phyloP scores from a whole-genome alignment of 352 stramenopile species.

The Globisporangium sylvaticum region DNA sequence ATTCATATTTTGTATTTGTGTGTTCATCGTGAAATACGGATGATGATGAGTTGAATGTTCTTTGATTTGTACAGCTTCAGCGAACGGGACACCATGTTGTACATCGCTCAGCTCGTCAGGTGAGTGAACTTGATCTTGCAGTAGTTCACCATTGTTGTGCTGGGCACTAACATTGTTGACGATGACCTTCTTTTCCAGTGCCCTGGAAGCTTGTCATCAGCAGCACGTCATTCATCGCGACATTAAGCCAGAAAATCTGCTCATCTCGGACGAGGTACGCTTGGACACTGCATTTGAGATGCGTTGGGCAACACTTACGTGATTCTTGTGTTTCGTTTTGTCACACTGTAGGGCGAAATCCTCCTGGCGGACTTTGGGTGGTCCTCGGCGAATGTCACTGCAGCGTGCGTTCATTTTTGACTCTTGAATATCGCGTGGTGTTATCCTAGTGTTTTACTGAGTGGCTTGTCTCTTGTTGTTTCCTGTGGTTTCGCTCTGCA shows the following conservation, averaged over 20 bases:
- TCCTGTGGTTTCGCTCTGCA: constrained; percentile 12
- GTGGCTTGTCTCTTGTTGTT: too few relatives aligned
- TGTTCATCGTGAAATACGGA: background rate
- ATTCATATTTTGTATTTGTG: background rate
- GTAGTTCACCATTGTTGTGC: too few relatives aligned
- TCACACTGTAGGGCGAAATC: constrained; percentile 76
- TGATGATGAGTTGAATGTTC: background rate
- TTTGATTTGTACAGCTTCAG: constrained; percentile 33
- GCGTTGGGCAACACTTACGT: background rate
- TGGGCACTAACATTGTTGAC: background rate
- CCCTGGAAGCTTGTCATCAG: constrained; percentile 66
- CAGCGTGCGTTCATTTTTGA: constrained; percentile 37
- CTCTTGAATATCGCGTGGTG: background rate
- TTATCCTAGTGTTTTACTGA: background rate
- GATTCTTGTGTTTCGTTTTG: background rate
- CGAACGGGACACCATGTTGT: constrained; percentile 59
- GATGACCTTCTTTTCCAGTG: constrained; percentile 18
- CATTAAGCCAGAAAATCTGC: constrained; percentile 96
- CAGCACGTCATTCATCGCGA: constrained; percentile 91
- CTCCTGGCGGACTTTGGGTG: constrained; percentile 99
- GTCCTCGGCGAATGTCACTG: constrained; percentile 88
- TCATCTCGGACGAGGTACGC: constrained; percentile 66
- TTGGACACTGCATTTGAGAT: background rate
- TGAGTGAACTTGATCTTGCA: constrained; percentile 8
- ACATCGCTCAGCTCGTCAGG: constrained; percentile 73